Conservation (phyloP, 352 stramenopile species). For the Phytophthora parvispora region DNA sequence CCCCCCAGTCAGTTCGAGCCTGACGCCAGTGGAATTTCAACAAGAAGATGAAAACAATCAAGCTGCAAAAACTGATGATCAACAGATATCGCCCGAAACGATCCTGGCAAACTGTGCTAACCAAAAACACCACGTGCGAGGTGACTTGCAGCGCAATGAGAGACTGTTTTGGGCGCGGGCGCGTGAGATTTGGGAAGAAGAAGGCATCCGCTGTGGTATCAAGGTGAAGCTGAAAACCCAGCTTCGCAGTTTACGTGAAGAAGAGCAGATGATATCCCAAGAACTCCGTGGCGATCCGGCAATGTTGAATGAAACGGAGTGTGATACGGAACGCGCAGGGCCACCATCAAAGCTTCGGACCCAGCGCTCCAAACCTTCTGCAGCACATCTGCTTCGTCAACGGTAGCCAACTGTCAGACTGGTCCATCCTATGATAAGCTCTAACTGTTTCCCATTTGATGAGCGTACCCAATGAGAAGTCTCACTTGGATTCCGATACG, state of each 20-base stretch:
- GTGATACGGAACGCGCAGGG: neutral
- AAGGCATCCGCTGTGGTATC: conserved; percentile 12
- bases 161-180: conserved; percentile 43
- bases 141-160: conserved; percentile 43
- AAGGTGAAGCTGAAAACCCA: conserved; percentile 5
- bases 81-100: conserved; percentile 22
- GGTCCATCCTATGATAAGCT: too few species aligned
- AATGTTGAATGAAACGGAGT: conserved; percentile 16
- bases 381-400: neutral
- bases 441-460: too few species aligned
- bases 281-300: conserved; percentile 24
- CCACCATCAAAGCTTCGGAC: neutral
- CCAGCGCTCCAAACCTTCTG: conserved; percentile 1
- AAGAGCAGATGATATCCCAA: conserved; percentile 9
- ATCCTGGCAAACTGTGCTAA: conserved; percentile 41
- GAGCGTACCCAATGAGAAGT: too few species aligned
- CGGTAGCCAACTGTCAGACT: neutral
- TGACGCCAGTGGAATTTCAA: neutral
- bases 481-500: too few species aligned
- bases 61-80: conserved; percentile 9
- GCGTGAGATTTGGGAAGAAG: conserved; percentile 37
- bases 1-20: neutral
- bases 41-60: neutral
- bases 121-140: conserved; percentile 40
- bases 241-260: neutral